Base-by-base conservation (phyloP, 2,329 filamentous ascomycete genomes). In the Beauveria bassiana region DNA sequence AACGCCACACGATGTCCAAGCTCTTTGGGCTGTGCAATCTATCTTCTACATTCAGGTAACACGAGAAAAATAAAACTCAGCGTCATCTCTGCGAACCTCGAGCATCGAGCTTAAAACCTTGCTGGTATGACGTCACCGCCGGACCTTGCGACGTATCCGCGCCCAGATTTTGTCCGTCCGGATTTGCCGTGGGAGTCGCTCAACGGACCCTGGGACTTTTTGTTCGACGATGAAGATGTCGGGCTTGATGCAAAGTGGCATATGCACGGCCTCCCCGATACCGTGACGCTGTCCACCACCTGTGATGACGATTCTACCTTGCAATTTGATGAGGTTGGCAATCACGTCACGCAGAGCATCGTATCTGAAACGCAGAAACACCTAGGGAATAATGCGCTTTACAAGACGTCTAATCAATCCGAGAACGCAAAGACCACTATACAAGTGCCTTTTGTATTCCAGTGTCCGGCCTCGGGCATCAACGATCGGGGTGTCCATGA, bases 371-470 rank as follows among this genome's bases (percentile, higher is more conserved):
- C 79, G 1, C 71, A 73, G 57, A 74, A 80, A 62, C 72, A 82
- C 31, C 73, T 80, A 51, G 73, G 78, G 59, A 75, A 78, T 61
- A 81, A 81, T 38, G 69, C 76, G 59, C 72, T 78, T 18, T 47
- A 68, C 1, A 68, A 67, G 14, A 66, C 66, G 18, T 47, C 50
- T 1, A 66, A 64, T 2, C 64, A 69, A 14, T 64, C 66, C 0
- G 69, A 71, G 56, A 71, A 81, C 62, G 66, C 70, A 14, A 83
- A 81, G 68, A 76, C 77, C 28, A 75, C 77, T 10, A 88, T 89
- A 64, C 75, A 79, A 42, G 85, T 89, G 0, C 86, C 86, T 0
- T 89, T 82, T 65, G 85, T 84, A 2, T 89, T 87, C 67, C 86
- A 89, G 69, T 79, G 81, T 5, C 80, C 81, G 0, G 85, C 85